Evolutionary conservation across 768 basidiomycete species (phyloP), one percentile per base, ranked within the genome.

Genomic region (Tephrocybe sp.): DNA sequence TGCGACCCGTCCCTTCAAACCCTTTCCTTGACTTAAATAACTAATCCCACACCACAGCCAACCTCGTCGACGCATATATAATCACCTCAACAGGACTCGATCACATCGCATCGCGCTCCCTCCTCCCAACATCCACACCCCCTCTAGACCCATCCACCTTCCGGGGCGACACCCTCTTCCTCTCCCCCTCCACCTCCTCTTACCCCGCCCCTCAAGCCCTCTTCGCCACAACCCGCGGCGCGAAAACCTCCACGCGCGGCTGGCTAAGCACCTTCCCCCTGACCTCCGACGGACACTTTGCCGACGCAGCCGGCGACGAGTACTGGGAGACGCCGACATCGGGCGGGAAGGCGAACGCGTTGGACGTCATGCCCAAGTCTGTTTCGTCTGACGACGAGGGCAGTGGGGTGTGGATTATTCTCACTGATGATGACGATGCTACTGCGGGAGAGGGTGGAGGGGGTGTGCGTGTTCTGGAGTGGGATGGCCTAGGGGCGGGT

Each of bases 291-390:
- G 54, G 55, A 6, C 35, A 50, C 15, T 16, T 19, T 16, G n/a
- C 1, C n/a, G 18, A 16, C 6, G 25, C 11, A 8, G n/a, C 18
- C 6, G 28, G 26, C 6, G 26, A 28, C 25, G 59, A 64, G 21
- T 61, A 72, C 18, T 74, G 65, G 53, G 67, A 79, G 50, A 77
- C 77, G 0, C 66, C 68, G 1, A 79, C 77, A 1, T 73, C 74
- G 0, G 76, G 76, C 11, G 78, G 79, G 1, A 79, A 75, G 63
- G 79, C 79, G 11, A 73, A 79, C 47, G 79, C 77, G 3, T 65
- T 80, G 9, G 78, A 79, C 47, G 47, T 79, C 5, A 52, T 67
- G 5, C 47, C 65, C 7, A 76, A 76, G 52, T n/a, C n/a, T n/a
- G n/a, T n/a, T n/a, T n/a, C n/a, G n/a, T n/a, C n/a, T n/a, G n/a